Percentiles rank a stretch among this genome's conserved stretches.
These are phyloP conservation scores for Jaltomata sinuosa DNA, from an alignment of 257 asterid species.

Conservation along the genomic window DNA sequence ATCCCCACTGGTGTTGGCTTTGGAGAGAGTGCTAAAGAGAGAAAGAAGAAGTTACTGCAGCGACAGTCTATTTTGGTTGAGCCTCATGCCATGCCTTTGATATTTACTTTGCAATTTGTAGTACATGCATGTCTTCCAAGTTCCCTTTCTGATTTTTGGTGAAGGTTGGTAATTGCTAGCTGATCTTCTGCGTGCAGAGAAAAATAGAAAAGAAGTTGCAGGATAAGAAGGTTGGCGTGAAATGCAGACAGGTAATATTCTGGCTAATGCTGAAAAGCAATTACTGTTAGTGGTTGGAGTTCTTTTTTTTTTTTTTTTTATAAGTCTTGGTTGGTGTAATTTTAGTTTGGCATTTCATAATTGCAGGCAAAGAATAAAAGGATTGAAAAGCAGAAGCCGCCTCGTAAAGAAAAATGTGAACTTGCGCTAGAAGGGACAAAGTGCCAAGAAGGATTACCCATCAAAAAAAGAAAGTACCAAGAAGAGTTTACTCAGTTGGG, in stretches of 20 bases:
- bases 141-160: slow-evolving; percentile 3
- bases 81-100: slow-evolving; percentile 21
- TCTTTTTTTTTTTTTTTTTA: not conserved
- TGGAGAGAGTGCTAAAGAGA: slow-evolving; percentile 29
- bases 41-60: slow-evolving; percentile 48
- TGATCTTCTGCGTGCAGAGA: slow-evolving; percentile 38
- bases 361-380: slow-evolving; percentile 48
- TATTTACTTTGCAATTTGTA: not conserved
- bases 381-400: slow-evolving; percentile 34
- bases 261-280: not conserved
- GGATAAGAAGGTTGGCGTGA: slow-evolving; percentile 44
- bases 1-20: slow-evolving; percentile 27
- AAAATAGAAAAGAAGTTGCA: slow-evolving; percentile 49
- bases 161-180: not conserved
- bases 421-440: slow-evolving; percentile 49
- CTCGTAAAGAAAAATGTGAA: slow-evolving; percentile 58
- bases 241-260: slow-evolving; percentile 46
- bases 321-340: not conserved
- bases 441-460: slow-evolving; percentile 29
- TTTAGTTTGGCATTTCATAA: slow-evolving; percentile 8
- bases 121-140: not conserved
- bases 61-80: slow-evolving; percentile 53
- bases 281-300: not conserved
- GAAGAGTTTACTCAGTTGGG: slow-evolving; percentile 37
- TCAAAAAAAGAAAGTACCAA: slow-evolving; percentile 19